Percentiles rank a stretch among this genome's conserved stretches.
These are phyloP conservation scores for Hanseniaspora jakobsenii DNA, from an alignment of 805 yeast genomes.

Conservation along the genomic window DNA sequence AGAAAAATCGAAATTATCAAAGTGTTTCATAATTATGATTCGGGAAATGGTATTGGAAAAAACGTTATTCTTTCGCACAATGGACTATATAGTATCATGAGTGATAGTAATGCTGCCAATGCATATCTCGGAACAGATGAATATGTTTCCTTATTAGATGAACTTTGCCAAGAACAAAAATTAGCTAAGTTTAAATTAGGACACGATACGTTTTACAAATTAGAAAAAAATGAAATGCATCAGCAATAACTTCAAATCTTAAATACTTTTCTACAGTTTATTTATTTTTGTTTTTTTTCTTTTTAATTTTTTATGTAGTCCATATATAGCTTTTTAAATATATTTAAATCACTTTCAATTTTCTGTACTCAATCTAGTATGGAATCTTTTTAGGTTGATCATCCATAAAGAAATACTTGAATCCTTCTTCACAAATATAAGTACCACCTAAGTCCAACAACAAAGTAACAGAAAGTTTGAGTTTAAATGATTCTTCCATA, in stretches of 20 bases:
- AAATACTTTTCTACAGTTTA: too few species aligned
- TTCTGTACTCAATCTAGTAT: not conserved
- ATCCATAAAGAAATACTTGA: constrained; percentile 81
- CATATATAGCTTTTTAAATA: not conserved
- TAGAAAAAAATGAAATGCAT: not conserved
- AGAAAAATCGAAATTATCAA: constrained; percentile 4
- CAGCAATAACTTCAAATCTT: too few species aligned
- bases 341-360: too few species aligned
- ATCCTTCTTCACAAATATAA: constrained; percentile 64
- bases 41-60: constrained; percentile 10
- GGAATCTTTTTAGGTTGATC: constrained; percentile 90
- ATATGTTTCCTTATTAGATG: not conserved
- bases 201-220: constrained; percentile 11
- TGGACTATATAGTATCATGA: constrained; percentile 9
- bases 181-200: constrained; percentile 2
- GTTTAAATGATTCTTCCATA: constrained; percentile 62
- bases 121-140: constrained; percentile 3
- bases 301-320: not conserved
- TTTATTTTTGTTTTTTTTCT: not conserved
- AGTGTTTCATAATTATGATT: constrained; percentile 8
- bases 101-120: constrained; percentile 2
- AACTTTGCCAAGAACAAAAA: not conserved
- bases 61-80: constrained; percentile 10
- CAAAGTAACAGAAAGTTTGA: constrained; percentile 62
- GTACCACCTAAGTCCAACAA: constrained; percentile 64